A percentile compares a stretch with the other conserved stretches of the same genome.
These are phyloP conservation scores for Tuctoria greenei DNA, from an alignment of 176 grass and related monocot species.

Conservation along the genomic window DNA sequence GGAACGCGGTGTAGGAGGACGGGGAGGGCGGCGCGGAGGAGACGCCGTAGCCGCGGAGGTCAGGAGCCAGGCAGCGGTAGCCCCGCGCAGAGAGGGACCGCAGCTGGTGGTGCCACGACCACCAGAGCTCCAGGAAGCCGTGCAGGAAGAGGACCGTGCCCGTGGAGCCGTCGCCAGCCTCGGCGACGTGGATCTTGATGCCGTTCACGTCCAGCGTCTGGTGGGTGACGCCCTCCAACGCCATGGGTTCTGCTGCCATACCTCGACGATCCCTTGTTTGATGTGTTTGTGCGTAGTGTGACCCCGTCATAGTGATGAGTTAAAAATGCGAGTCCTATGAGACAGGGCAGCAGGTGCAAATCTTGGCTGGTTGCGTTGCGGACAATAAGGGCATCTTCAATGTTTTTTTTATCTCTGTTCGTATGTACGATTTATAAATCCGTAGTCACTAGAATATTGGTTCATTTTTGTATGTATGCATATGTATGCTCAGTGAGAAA, in stretches of 20 bases:
- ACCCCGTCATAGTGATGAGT: not conserved
- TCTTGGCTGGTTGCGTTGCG: not conserved
- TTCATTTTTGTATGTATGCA: no score
- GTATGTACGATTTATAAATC: no score
- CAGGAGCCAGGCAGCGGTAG: constrained; percentile 45
- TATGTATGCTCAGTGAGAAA: no score
- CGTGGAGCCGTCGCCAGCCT: not conserved
- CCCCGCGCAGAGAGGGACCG: not conserved
- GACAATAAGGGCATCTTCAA: not conserved
- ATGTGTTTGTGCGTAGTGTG: not conserved
- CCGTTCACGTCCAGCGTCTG: constrained; percentile 38
- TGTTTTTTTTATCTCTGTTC: not conserved
- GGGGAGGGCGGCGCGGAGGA: constrained; percentile 25
- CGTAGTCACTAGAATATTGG: no score
- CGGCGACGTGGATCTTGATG: constrained; percentile 39
- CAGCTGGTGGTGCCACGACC: constrained; percentile 51
- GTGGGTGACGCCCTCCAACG: constrained; percentile 30
- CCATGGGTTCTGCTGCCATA: not conserved
- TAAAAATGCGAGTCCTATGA: not conserved
- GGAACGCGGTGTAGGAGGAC: constrained; percentile 41
- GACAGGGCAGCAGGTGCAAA: not conserved
- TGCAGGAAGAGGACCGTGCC: constrained; percentile 35
- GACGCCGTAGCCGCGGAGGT: constrained; percentile 46
- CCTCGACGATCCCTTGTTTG: not conserved
- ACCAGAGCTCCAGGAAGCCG: constrained; percentile 52